Evolutionary conservation across 2,329 filamentous ascomycete species (phyloP), one percentile per base, ranked within the genome.

Genomic region (Beauveria sp.): DNA sequence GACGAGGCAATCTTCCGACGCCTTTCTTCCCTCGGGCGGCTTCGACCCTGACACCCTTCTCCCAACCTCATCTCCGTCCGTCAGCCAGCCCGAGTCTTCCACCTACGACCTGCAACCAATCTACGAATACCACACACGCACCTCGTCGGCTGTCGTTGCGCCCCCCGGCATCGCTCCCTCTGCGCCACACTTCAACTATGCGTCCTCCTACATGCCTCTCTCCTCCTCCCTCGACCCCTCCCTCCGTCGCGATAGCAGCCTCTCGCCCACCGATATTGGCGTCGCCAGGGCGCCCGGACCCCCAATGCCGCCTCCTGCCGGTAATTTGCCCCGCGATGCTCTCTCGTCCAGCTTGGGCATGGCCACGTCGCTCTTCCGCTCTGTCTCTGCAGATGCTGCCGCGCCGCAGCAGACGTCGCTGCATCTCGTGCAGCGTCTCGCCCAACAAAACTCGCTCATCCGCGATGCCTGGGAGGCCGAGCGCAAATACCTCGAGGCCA

Each of bases 381-480:
- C 68, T 8, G 65, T 63, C 46, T 70, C 69, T n/a, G 68, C 67
- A 10, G 71, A 73, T 50, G 57, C 67, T 9, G 59, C 66, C 26
- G 65, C 68, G 43, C 64, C 37, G 41, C 65, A 44, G 57, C 70
- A 68, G 54, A 68, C 70, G 18, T 71, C 73, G 2, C 63, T 67
- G 28, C 71, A 74, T 46, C 71, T 76, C 30, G 71, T 79, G 30
- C 75, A 73, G 44, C 74, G 74, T 5, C 70, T 79, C 14, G 67
- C 75, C 26, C 73, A 76, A 62, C 78, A 79, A 64, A 77, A 77
- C 64, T 66, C 70, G 37, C 66, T 73, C 30, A 77, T 78, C 46
- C 72, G 77, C 26, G 79, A 81, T 62, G 79, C 77, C 22, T 82
- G 80, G 80, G 79, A 80, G 66, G 77, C 78, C 10, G 81, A 84